These are phyloP conservation scores for Umbilicaria muhlenbergii DNA, from an alignment of 495 filamentous ascomycete species.

Conservation along the genomic window DNA sequence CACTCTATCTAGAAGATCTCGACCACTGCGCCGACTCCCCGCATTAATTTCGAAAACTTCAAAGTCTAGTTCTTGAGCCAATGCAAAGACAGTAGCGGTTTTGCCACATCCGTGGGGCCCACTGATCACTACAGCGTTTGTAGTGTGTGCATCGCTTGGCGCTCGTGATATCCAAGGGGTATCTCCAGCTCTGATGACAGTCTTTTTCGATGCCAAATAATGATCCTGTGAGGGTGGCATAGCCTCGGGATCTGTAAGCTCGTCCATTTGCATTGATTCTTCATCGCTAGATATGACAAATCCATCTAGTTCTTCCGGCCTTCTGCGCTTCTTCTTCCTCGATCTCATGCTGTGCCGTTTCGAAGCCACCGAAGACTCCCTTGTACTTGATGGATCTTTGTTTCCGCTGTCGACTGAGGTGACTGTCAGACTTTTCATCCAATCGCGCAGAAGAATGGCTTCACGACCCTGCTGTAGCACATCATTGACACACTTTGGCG, in stretches of 20 bases:
- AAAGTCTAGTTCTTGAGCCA: slow-evolving; percentile 89
- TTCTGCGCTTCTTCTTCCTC: slow-evolving; percentile 54
- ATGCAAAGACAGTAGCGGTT: slow-evolving; percentile 81
- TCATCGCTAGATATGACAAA: slow-evolving; percentile 82
- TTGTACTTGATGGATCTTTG: slow-evolving; percentile 20
- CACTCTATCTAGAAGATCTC: slow-evolving; percentile 79
- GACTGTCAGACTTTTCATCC: slow-evolving; percentile 65
- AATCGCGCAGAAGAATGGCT: slow-evolving; percentile 56
- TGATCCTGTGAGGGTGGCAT: slow-evolving; percentile 24
- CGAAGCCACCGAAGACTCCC: slow-evolving; percentile 22
- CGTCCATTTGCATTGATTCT: slow-evolving; percentile 59
- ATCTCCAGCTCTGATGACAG: slow-evolving; percentile 47
- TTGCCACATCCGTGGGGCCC: slow-evolving; percentile 88
- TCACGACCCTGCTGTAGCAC: slow-evolving; percentile 68
- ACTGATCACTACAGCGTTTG: slow-evolving; percentile 65
- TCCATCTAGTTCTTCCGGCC: slow-evolving; percentile 53
- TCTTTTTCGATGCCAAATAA: slow-evolving; percentile 32
- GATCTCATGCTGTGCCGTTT: slow-evolving; percentile 25
- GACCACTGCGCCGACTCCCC: slow-evolving; percentile 65
- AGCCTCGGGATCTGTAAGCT: slow-evolving; percentile 48
- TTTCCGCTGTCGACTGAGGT: slow-evolving; percentile 52
- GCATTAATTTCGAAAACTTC: slow-evolving; percentile 93
- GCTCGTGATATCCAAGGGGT: slow-evolving; percentile 19
- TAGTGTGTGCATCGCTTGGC: slow-evolving; percentile 24
- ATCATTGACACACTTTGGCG: slow-evolving; percentile 49